Conservation (phyloP, 2,329 filamentous ascomycete genomes). For the Graphiopsis chlorocephala region DNA sequence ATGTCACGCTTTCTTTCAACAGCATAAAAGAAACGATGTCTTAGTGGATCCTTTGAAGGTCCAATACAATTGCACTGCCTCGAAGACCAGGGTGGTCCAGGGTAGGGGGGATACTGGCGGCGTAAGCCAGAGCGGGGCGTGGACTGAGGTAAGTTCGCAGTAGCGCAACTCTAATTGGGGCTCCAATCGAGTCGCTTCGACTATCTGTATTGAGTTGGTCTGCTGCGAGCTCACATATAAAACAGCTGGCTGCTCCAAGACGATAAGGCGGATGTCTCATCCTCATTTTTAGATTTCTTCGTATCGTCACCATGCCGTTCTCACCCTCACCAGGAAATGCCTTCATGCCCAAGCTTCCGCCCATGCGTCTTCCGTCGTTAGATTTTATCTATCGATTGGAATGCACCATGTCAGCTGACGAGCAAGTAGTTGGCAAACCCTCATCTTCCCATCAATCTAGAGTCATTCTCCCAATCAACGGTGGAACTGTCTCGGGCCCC, state of each 20-base stretch:
- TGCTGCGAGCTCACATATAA: neutral
- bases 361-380: slow-evolving; percentile 21
- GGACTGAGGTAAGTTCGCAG: neutral
- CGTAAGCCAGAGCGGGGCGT: neutral
- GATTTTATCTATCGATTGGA: slow-evolving; percentile 27
- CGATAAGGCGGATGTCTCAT: neutral
- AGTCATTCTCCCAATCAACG: slow-evolving; percentile 25
- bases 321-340: neutral
- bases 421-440: slow-evolving; percentile 22
- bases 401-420: slow-evolving; percentile 22
- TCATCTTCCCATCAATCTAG: slow-evolving; percentile 16
- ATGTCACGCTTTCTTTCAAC: slow-evolving; percentile 1
- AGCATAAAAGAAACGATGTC: neutral
- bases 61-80: neutral
- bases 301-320: neutral
- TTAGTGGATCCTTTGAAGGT: neutral
- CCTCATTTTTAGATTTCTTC: neutral
- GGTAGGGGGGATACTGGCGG: neutral
- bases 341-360: slow-evolving; percentile 5
- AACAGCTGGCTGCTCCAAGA: neutral
- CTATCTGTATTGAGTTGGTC: neutral
- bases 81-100: neutral
- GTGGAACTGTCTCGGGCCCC: slow-evolving; percentile 24
- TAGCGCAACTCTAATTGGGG: neutral
- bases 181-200: neutral